Evolutionary conservation across 2,329 filamentous ascomycete species (phyloP).

Genomic region (Colletotrichum sp.): DNA sequence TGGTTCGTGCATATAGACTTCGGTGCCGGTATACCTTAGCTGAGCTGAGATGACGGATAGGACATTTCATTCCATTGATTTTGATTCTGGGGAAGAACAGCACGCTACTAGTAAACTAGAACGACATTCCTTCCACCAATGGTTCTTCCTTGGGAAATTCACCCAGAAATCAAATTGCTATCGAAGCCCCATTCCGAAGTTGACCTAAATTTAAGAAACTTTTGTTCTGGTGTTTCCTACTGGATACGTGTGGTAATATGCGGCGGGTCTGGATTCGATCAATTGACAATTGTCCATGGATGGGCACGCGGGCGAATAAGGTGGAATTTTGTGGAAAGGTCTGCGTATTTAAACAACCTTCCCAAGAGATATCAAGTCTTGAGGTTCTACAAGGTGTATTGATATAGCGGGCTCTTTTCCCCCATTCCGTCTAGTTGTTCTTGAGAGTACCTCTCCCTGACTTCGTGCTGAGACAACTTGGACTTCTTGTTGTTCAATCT

Average conservation of each 20-base stretch:
- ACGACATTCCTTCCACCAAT: not conserved
- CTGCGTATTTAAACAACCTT: not conserved
- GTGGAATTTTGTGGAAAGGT: not conserved
- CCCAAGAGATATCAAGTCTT: not conserved
- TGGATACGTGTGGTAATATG: too few species aligned
- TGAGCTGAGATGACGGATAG: not conserved
- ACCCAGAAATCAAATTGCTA: not conserved
- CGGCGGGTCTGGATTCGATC: too few species aligned
- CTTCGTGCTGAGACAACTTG: conserved; percentile 26
- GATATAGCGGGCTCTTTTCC: not conserved
- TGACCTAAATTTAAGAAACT: too few species aligned
- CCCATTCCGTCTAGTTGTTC: conserved; percentile 1
- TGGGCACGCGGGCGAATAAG: too few species aligned
- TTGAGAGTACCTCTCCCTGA: conserved; percentile 29
- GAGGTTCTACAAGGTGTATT: not conserved
- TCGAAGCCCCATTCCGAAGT: too few species aligned
- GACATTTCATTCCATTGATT: not conserved
- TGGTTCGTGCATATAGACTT: not conserved
- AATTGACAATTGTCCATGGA: too few species aligned
- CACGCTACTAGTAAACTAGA: not conserved
- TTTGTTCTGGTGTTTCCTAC: too few species aligned
- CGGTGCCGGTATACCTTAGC: not conserved
- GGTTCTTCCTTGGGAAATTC: not conserved
- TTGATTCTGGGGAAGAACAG: not conserved
- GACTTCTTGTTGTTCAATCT: conserved; percentile 29